These are phyloP conservation scores for Monosporascus sp. DNA, from an alignment of 2,329 filamentous ascomycete species.

Conservation along the genomic window DNA sequence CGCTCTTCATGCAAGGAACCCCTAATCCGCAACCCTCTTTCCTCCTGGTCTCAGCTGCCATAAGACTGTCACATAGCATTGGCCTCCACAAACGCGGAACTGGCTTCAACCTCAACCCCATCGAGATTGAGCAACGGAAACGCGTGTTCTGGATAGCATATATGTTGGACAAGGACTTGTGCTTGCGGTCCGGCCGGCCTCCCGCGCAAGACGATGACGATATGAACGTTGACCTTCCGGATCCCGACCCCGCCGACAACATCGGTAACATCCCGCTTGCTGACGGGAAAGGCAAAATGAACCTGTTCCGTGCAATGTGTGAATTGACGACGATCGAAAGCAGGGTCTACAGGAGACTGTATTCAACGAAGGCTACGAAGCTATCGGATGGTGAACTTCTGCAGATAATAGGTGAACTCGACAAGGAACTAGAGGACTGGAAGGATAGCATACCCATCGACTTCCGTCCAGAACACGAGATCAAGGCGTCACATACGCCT, in stretches of 20 bases:
- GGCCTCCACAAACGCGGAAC: constrained; percentile 91
- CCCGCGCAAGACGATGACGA: constrained; percentile 61
- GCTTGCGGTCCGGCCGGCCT: constrained; percentile 54
- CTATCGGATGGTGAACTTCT: constrained; percentile 89
- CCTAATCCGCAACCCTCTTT: constrained; percentile 95
- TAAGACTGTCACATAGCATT: constrained; percentile 87
- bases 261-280: constrained; percentile 90
- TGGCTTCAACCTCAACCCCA: constrained; percentile 86
- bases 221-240: constrained; percentile 95
- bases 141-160: constrained; percentile 64
- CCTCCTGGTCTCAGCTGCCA: constrained; percentile 83
- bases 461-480: constrained; percentile 95
- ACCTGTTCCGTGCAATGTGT: constrained; percentile 89
- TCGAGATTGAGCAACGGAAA: constrained; percentile 85
- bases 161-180: constrained; percentile 60
- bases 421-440: constrained; percentile 87
- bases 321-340: constrained; percentile 89
- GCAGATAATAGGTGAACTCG: constrained; percentile 92
- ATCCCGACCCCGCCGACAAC: constrained; percentile 84
- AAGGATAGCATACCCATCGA: constrained; percentile 93
- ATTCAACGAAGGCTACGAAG: constrained; percentile 87
- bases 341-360: constrained; percentile 87
- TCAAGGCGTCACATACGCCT: constrained; percentile 86
- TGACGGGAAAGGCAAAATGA: constrained; percentile 88
- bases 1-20: constrained; percentile 90